Percentiles rank a stretch among this genome's conserved stretches.
These are phyloP conservation scores for Annulohypoxylon nitens DNA, from an alignment of 495 filamentous ascomycete species.

Conservation along the genomic window DNA sequence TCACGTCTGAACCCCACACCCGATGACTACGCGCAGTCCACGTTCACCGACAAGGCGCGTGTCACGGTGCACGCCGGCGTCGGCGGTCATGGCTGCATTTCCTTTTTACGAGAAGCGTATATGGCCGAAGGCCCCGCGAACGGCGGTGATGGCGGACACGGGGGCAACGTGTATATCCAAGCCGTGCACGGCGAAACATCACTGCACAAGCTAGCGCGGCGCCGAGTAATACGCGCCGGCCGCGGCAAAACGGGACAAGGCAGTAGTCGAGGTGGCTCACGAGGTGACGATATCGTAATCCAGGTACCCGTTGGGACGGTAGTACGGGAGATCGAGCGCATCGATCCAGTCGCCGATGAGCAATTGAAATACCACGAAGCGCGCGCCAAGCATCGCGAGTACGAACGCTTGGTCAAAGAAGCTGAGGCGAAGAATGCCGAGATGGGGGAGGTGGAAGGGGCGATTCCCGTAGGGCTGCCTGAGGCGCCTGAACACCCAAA, in stretches of 20 bases:
- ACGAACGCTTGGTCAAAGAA: slow-evolving; percentile 45
- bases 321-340: slow-evolving; percentile 80
- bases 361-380: slow-evolving; percentile 54
- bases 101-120: slow-evolving; percentile 91
- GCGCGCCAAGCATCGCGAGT: slow-evolving; percentile 50
- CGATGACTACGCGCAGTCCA: slow-evolving; percentile 82
- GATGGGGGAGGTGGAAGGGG: slow-evolving; percentile 44
- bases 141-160: slow-evolving; percentile 92
- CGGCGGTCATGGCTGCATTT: slow-evolving; percentile 92
- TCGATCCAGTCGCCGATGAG: slow-evolving; percentile 81
- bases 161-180: slow-evolving; percentile 94
- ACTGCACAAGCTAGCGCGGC: slow-evolving; percentile 88
- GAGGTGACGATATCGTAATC: slow-evolving; percentile 88
- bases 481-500: slow-evolving; percentile 53
- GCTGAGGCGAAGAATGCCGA: slow-evolving; percentile 50
- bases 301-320: slow-evolving; percentile 94
- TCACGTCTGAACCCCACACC: slow-evolving; percentile 82
- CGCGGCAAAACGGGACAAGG: slow-evolving; percentile 89
- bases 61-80: slow-evolving; percentile 79
- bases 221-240: slow-evolving; percentile 80
- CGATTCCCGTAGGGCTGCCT: slow-evolving; percentile 43
- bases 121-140: slow-evolving; percentile 92
- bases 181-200: slow-evolving; percentile 90
- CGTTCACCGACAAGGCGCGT: slow-evolving; percentile 88
- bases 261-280: slow-evolving; percentile 79